Conservation (phyloP, 2,329 filamentous ascomycete genomes). For the Emmonsiellopsis sp. region DNA sequence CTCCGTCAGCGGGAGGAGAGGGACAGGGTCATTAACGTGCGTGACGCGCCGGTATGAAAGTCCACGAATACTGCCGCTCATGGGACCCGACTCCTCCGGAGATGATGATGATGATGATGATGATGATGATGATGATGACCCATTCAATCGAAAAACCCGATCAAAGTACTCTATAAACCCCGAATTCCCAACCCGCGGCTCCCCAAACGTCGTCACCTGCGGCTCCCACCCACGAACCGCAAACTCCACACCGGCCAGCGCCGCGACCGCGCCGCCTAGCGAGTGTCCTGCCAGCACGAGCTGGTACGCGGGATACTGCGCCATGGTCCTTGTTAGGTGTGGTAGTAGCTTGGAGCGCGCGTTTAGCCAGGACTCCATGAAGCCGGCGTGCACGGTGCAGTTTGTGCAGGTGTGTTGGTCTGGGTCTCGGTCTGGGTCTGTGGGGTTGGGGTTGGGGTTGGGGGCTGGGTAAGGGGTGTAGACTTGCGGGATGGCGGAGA, state of each 20-base stretch:
- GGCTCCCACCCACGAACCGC: conserved; percentile 66
- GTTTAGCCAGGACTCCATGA: conserved; percentile 73
- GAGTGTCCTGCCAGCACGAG: conserved; percentile 82
- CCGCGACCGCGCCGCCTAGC: conserved; percentile 83
- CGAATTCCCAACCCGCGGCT: conserved; percentile 57
- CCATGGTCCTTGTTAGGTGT: conserved; percentile 50
- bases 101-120: not conserved
- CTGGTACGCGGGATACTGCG: conserved; percentile 58
- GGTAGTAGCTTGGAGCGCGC: conserved; percentile 62
- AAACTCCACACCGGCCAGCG: conserved; percentile 76
- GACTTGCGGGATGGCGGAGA: conserved; percentile 79
- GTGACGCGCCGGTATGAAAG: conserved; percentile 65
- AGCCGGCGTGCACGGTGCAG: conserved; percentile 88
- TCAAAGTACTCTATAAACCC: conserved; percentile 47
- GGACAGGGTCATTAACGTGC: conserved; percentile 78
- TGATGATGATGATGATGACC: conserved; percentile 5
- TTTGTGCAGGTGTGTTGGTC: conserved; percentile 53
- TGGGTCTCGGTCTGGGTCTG: conserved; percentile 28
- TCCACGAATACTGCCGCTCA: not conserved
- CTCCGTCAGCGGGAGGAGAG: conserved; percentile 72
- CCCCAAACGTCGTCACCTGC: conserved; percentile 81
- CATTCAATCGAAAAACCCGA: conserved; percentile 34
- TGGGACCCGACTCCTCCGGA: not conserved
- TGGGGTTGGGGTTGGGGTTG: conserved; percentile 34
- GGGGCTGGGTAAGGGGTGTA: conserved; percentile 70